A percentile compares a stretch with the other conserved stretches of the same genome.
Conservation (phyloP, 2,329 filamentous ascomycete genomes). For the Sporothrix globosa region DNA sequence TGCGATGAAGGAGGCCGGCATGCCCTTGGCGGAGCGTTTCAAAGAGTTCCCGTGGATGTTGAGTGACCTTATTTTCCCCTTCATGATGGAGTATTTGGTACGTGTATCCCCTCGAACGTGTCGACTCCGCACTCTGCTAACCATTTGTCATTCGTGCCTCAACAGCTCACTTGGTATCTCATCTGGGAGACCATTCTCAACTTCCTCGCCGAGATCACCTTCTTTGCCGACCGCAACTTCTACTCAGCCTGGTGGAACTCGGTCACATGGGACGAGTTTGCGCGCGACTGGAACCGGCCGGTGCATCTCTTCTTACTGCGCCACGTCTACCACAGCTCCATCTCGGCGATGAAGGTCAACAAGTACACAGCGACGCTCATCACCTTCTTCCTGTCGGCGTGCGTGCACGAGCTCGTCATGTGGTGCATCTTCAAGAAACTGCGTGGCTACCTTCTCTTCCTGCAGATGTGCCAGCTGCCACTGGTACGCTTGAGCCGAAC, state of each 20-base stretch:
- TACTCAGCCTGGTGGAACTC: conserved; percentile 67
- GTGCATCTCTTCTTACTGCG: conserved; percentile 77
- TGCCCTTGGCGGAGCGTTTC: conserved; percentile 64
- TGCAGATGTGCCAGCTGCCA: conserved; percentile 76
- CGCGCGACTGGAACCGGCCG: conserved; percentile 76
- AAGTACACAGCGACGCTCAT: conserved; percentile 73
- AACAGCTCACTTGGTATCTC: conserved; percentile 71
- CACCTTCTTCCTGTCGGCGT: conserved; percentile 72
- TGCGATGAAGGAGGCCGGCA: conserved; percentile 66
- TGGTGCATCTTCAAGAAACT: conserved; percentile 79
- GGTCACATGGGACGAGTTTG: conserved; percentile 73
- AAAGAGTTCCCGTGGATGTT: conserved; percentile 73
- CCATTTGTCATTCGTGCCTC: no score
- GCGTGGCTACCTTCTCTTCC: conserved; percentile 70
- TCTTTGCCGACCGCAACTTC: conserved; percentile 77
- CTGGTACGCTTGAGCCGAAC: conserved; percentile 69
- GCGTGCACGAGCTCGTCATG: conserved; percentile 77
- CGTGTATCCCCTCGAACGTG: conserved; percentile 29
- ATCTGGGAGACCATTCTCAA: conserved; percentile 80
- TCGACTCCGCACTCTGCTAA: no score
- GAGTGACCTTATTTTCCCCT: conserved; percentile 75
- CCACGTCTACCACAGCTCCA: conserved; percentile 78
- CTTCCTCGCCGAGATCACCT: conserved; percentile 73
- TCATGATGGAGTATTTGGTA: conserved; percentile 75
- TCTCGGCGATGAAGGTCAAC: conserved; percentile 71